These are phyloP conservation scores for Blastobotrys chiropterorum DNA, from an alignment of 805 yeast genomes.

Conservation along the genomic window DNA sequence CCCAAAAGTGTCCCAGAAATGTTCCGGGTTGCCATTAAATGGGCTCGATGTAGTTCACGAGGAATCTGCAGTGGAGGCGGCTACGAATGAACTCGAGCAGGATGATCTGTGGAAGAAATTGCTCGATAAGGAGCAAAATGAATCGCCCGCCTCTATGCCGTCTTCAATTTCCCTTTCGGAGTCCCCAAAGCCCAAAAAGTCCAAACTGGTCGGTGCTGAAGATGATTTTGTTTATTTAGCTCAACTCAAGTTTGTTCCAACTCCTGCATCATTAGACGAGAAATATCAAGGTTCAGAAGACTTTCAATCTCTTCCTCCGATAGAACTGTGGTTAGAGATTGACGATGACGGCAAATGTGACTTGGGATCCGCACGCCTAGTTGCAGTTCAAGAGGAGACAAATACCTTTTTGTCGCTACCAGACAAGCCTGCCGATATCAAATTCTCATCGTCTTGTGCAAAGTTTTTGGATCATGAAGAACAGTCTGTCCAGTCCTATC, in stretches of 20 bases:
- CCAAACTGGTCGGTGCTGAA: conserved; percentile 5
- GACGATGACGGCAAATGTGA: conserved; percentile 34
- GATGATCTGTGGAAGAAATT: conserved; percentile 16
- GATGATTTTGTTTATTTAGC: conserved; percentile 28
- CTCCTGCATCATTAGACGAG: neutral
- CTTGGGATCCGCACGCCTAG: conserved; percentile 36
- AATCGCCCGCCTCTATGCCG: neutral
- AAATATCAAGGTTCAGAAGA: conserved; percentile 6
- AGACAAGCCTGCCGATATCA: conserved; percentile 37
- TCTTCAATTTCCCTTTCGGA: neutral
- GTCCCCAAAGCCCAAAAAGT: neutral
- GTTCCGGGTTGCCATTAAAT: conserved; percentile 22
- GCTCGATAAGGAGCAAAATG: conserved; percentile 1
- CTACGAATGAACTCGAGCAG: neutral
- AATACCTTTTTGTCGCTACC: conserved; percentile 41
- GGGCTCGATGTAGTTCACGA: conserved; percentile 20
- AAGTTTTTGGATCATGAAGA: conserved; percentile 32
- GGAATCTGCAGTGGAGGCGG: neutral
- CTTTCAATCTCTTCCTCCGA: conserved; percentile 41
- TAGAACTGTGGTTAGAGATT: conserved; percentile 51
- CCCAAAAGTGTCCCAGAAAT: conserved; percentile 21
- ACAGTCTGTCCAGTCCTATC: conserved; percentile 39
- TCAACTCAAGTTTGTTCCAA: conserved; percentile 43
- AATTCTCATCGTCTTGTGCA: conserved; percentile 34
- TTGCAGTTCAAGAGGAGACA: conserved; percentile 43